Conservation (phyloP, 2,329 filamentous ascomycete genomes). For the Fusarium siculi region DNA sequence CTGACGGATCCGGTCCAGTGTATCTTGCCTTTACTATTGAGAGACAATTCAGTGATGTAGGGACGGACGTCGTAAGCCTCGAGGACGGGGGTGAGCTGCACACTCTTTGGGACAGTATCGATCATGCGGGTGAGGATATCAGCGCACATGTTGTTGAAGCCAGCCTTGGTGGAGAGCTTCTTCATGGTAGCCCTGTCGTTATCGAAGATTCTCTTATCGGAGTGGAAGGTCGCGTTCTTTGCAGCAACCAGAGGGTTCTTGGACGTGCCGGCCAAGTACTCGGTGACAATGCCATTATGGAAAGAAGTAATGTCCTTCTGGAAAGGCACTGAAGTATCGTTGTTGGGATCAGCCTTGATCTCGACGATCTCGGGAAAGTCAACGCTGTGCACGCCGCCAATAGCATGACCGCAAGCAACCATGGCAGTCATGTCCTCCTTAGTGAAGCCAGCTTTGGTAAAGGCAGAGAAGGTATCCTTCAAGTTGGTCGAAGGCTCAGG, state of each 20-base stretch:
- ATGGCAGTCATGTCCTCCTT: conserved; percentile 50
- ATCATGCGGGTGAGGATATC: conserved; percentile 50
- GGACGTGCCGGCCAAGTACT: conserved; percentile 55
- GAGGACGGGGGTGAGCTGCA: conserved; percentile 45
- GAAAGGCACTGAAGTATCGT: conserved; percentile 48
- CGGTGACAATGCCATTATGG: conserved; percentile 56
- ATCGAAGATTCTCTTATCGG: conserved; percentile 56
- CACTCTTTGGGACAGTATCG: conserved; percentile 47
- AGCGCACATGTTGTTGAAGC: conserved; percentile 50
- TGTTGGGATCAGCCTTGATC: conserved; percentile 2
- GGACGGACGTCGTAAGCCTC: conserved; percentile 48
- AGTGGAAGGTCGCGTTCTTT: conserved; percentile 51
- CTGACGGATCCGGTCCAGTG: conserved; percentile 44
- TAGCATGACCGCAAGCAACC: conserved; percentile 50
- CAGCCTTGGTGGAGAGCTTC: conserved; percentile 45
- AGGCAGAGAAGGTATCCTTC: conserved; percentile 39
- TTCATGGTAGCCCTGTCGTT: conserved; percentile 58
- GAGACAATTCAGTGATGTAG: conserved; percentile 42
- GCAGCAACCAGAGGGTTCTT: conserved; percentile 56
- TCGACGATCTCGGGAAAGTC: conserved; percentile 54
- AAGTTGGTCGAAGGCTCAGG: conserved; percentile 47
- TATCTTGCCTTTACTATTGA: conserved; percentile 42
- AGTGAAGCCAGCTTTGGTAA: conserved; percentile 47
- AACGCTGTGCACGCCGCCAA: conserved; percentile 57
- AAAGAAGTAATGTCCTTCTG: conserved; percentile 53